Conservation (phyloP, 768 basidiomycete genomes). For the Amanita muscaria region DNA sequence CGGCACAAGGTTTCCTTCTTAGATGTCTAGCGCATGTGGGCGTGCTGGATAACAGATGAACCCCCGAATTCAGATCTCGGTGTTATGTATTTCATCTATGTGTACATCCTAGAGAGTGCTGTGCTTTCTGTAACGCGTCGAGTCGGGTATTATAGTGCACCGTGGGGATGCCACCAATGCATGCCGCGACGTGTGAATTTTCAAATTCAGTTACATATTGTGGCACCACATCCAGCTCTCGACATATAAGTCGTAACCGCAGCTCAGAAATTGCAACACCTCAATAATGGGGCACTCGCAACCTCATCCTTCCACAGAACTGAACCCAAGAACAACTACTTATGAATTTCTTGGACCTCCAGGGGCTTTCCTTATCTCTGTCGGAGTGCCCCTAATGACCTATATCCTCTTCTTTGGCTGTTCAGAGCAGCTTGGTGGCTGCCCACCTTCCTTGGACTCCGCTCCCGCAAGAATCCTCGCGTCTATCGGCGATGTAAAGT, state of each 20-base stretch:
- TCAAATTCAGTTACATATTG: too few relatives aligned
- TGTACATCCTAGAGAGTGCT: too few relatives aligned
- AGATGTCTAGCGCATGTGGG: background rate
- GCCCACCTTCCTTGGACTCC: constrained; percentile 45
- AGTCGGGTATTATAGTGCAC: too few relatives aligned
- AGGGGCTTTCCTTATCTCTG: constrained; percentile 62
- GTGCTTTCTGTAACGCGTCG: too few relatives aligned
- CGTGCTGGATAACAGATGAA: background rate
- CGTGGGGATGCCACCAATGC: too few relatives aligned
- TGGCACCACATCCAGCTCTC: too few relatives aligned
- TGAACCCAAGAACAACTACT: constrained; percentile 62
- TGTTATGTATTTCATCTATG: too few relatives aligned
- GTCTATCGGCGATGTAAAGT: constrained; percentile 39
- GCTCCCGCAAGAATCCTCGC: constrained; percentile 36
- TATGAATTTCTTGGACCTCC: constrained; percentile 83
- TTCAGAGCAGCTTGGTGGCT: constrained; percentile 61
- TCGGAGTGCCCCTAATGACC: constrained; percentile 60
- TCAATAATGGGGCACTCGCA: constrained; percentile 20
- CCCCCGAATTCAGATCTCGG: too few relatives aligned
- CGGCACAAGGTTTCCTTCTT: constrained; percentile 11
- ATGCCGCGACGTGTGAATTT: too few relatives aligned
- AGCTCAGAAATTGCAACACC: too few relatives aligned
- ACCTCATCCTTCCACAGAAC: constrained; percentile 10
- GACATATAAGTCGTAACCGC: too few relatives aligned
- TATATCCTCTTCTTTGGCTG: constrained; percentile 76